Percentiles rank a stretch among this genome's conserved stretches.
Conservation (phyloP, 495 filamentous ascomycete genomes). For the Podospora tetraspora region DNA sequence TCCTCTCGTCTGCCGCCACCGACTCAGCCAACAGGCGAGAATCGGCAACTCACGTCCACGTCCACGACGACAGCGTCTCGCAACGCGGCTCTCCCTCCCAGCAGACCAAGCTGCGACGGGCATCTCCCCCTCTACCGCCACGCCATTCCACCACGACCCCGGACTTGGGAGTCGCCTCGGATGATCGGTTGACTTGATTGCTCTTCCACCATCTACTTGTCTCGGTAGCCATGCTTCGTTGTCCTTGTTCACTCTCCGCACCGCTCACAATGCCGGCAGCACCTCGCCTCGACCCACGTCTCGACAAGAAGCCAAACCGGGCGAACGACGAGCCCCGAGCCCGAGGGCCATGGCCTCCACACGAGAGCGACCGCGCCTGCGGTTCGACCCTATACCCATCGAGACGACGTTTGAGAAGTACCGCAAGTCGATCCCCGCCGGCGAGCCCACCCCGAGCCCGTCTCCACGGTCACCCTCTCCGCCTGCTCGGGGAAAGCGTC, state of each 20-base stretch:
- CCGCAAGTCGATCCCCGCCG: constrained; percentile 37
- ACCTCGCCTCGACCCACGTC: neutral
- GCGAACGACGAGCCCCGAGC: neutral
- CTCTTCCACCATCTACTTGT: neutral
- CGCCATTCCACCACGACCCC: neutral
- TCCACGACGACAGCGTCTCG: neutral
- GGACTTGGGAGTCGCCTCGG: neutral
- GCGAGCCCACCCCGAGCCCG: constrained; percentile 47
- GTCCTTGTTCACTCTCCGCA: neutral
- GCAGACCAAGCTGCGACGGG: neutral
- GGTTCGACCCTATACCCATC: constrained; percentile 55
- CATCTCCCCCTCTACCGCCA: neutral
- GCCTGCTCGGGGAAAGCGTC: constrained; percentile 35
- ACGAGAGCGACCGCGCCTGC: constrained; percentile 34
- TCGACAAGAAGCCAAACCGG: neutral
- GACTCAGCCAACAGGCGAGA: neutral
- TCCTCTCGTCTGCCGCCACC: neutral
- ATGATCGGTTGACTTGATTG: neutral
- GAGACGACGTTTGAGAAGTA: constrained; percentile 56
- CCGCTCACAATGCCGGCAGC: neutral
- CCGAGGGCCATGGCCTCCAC: constrained; percentile 22
- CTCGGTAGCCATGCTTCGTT: neutral
- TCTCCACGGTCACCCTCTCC: constrained; percentile 40
- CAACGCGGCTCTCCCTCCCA: neutral
- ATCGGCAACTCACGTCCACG: neutral